A percentile compares a stretch with the other conserved stretches of the same genome.
Conservation (phyloP, 352 stramenopile species). For the Pythium insidiosum region DNA sequence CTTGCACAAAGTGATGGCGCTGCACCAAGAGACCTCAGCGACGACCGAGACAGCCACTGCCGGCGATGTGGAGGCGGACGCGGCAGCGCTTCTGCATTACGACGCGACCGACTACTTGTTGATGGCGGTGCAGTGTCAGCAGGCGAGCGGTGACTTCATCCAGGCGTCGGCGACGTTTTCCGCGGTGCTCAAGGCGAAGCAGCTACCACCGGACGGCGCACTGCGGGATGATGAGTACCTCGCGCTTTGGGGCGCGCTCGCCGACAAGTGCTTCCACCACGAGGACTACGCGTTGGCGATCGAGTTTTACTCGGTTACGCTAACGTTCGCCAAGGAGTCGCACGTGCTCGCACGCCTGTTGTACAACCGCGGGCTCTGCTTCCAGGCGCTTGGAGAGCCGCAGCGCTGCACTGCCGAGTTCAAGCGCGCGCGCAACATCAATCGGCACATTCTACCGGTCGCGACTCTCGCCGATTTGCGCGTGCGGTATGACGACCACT, state of each 20-base stretch:
- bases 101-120: conserved; percentile 38
- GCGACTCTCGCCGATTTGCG: conserved; percentile 34
- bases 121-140: conserved; percentile 64
- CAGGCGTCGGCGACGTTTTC: conserved; percentile 40
- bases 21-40: conserved; percentile 4
- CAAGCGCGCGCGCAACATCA: conserved; percentile 56
- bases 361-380: conserved; percentile 54
- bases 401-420: conserved; percentile 47
- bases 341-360: conserved; percentile 37
- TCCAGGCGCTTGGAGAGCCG: conserved; percentile 36
- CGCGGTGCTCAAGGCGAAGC: conserved; percentile 24
- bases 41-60: neutral
- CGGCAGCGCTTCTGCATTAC: conserved; percentile 11
- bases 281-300: conserved; percentile 57
- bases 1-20: conserved; percentile 28
- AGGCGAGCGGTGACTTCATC: conserved; percentile 45
- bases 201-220: conserved; percentile 17
- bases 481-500: conserved; percentile 33
- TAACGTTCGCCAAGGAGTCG: conserved; percentile 62
- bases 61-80: neutral
- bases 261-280: conserved; percentile 54
- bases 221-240: conserved; percentile 46
- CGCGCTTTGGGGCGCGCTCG: conserved; percentile 37
- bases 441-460: conserved; percentile 43
- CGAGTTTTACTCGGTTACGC: conserved; percentile 47